phyloP scores from a whole-genome alignment of 768 basidiomycete genomes.

The Baorangia bicolor region DNA sequence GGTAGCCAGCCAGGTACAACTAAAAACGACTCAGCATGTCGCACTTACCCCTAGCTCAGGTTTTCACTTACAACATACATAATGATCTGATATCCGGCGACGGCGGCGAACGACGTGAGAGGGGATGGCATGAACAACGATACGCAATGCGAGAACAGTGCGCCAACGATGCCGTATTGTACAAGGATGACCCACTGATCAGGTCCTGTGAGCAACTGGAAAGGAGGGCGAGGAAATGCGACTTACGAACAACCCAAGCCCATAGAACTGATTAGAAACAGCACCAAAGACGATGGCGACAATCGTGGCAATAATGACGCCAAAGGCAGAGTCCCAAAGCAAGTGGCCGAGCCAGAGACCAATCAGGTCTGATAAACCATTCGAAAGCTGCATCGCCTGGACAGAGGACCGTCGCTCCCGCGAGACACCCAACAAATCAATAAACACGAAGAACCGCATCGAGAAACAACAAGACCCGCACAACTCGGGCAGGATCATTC shows the following conservation, averaged over 20 bases:
- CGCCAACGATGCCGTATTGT: slow-evolving; percentile 65
- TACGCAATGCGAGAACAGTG: slow-evolving; percentile 66
- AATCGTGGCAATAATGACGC: slow-evolving; percentile 56
- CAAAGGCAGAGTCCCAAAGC: slow-evolving; percentile 64
- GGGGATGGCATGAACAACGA: slow-evolving; percentile 62
- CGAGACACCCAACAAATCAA: slow-evolving; percentile 83
- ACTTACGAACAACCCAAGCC: slow-evolving; percentile 61
- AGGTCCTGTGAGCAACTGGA: no score
- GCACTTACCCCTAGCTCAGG: no score
- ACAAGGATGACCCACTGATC: slow-evolving; percentile 74
- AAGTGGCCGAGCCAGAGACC: slow-evolving; percentile 80
- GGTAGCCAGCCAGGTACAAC: no score
- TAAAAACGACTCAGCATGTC: no score
- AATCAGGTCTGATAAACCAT: slow-evolving; percentile 65
- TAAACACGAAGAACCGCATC: slow-evolving; percentile 91
- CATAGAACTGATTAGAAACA: slow-evolving; percentile 61
- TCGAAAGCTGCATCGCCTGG: slow-evolving; percentile 79
- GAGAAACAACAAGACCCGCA: slow-evolving; percentile 97
- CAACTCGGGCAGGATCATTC: slow-evolving; percentile 80
- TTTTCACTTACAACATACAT: no score
- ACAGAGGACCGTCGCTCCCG: slow-evolving; percentile 64
- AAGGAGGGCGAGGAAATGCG: neutral
- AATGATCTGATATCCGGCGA: slow-evolving; percentile 71
- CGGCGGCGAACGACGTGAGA: slow-evolving; percentile 67
- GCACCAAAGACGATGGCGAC: slow-evolving; percentile 61